phyloP scores from a whole-genome alignment of 192 early-diverging fungal genomes.

The Podila clonocystis region DNA sequence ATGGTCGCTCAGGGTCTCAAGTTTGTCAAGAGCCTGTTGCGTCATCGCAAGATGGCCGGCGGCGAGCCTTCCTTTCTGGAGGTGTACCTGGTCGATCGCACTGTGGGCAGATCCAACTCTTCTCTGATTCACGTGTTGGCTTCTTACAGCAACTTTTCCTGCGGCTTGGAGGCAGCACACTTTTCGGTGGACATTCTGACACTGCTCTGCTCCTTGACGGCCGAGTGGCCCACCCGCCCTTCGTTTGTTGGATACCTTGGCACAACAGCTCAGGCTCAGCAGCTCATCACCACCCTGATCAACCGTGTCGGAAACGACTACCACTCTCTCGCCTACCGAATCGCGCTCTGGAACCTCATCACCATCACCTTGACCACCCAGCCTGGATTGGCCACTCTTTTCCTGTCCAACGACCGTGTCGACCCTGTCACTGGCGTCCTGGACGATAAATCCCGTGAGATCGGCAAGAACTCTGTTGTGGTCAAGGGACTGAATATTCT shows the following conservation, averaged over 20 bases:
- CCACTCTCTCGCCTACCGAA: constrained; percentile 23
- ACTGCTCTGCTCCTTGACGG: constrained; percentile 47
- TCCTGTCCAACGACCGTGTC: constrained; percentile 37
- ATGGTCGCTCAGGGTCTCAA: constrained; percentile 49
- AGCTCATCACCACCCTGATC: constrained; percentile 31
- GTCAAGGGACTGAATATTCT: constrained; percentile 55
- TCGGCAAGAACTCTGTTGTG: constrained; percentile 44
- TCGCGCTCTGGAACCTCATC: constrained; percentile 60
- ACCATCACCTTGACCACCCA: constrained; percentile 55
- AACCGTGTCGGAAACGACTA: constrained; percentile 27
- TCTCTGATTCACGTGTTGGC: constrained; percentile 53
- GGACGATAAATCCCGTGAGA: constrained; percentile 35
- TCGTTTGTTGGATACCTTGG: constrained; percentile 62
- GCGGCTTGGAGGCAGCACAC: constrained; percentile 41
- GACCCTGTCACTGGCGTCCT: constrained; percentile 28
- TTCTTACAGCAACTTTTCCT: constrained; percentile 46
- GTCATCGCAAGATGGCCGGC: constrained; percentile 31
- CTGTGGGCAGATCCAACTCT: constrained; percentile 37
- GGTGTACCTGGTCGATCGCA: constrained; percentile 55
- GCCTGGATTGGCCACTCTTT: constrained; percentile 52
- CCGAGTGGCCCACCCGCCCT: constrained; percentile 49
- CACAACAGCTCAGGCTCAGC: constrained; percentile 51
- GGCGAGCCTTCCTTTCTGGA: constrained; percentile 54
- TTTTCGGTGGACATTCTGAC: constrained; percentile 57
- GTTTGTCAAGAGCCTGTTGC: constrained; percentile 54